Conservation (phyloP, 169 alveolate genomes). For the Eimeria acervulina region DNA sequence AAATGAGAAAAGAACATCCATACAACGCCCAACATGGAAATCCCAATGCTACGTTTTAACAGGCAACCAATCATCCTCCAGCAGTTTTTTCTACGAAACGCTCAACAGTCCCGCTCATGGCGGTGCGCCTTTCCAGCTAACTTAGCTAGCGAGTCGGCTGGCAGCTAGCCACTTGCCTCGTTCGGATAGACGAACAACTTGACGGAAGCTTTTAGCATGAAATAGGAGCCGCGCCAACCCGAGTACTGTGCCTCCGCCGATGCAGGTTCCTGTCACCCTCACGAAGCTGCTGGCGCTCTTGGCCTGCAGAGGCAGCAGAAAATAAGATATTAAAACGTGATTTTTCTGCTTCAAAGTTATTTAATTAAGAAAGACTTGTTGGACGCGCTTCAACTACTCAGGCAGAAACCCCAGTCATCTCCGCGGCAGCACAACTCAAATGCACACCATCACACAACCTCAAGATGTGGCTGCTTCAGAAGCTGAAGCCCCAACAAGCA, state of each 20-base stretch:
- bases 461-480: not conserved
- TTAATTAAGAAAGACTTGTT: too few species aligned
- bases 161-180: constrained; percentile 85
- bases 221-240: constrained; percentile 93
- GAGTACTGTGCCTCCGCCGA: constrained; percentile 96
- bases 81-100: not conserved
- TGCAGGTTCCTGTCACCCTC: constrained; percentile 94
- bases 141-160: not conserved
- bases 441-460: not conserved
- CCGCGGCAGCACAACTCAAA: too few species aligned
- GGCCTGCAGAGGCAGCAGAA: constrained; percentile 71
- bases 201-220: constrained; percentile 91
- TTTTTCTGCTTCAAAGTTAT: too few species aligned
- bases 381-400: too few species aligned
- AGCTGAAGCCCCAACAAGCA: not conserved
- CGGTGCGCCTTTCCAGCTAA: not conserved
- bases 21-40: not conserved
- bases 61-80: not conserved
- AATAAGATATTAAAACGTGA: not conserved
- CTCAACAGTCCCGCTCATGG: not conserved
- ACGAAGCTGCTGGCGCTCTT: constrained; percentile 85
- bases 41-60: not conserved
- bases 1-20: not conserved
- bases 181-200: constrained; percentile 90
- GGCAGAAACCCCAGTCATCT: too few species aligned